Evolutionary conservation across 768 basidiomycete species (phyloP).

Genomic region (Rhizopogon vinicolor): DNA sequence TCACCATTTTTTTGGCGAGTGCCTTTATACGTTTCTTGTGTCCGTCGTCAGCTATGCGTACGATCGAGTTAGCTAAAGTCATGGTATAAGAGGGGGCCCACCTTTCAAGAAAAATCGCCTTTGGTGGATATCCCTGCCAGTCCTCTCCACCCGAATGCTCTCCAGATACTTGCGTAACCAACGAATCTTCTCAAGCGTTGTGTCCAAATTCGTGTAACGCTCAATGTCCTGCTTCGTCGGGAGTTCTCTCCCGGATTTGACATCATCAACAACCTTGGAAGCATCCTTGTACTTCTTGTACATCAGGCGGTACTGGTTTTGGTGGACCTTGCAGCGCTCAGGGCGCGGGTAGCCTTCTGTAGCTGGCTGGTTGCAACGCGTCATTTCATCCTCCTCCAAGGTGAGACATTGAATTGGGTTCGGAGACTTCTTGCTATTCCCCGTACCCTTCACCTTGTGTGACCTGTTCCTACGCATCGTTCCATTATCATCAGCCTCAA

Average conservation of each 20-base stretch:
- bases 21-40: constrained; percentile 25
- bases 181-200: constrained; percentile 14
- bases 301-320: constrained; percentile 20
- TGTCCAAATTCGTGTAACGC: constrained; percentile 7
- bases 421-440: no score
- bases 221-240: constrained; percentile 15
- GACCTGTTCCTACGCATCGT: no score
- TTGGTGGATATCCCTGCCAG: constrained; percentile 26
- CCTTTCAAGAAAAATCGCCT: constrained; percentile 30
- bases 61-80: background rate
- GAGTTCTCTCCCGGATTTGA: constrained; percentile 8
- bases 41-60: constrained; percentile 21
- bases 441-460: no score
- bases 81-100: background rate
- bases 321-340: constrained; percentile 19
- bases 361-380: constrained; percentile 15
- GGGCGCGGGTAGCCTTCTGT: constrained; percentile 14
- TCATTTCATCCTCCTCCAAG: constrained; percentile 21
- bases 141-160: constrained; percentile 26
- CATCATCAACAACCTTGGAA: constrained; percentile 17
- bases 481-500: no score
- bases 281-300: constrained; percentile 24
- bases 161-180: constrained; percentile 25
- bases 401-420: constrained; percentile 9
- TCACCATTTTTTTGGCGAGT: constrained; percentile 24